phyloP scores from a whole-genome alignment of 108 stramenopile genomes.

The Cyclostephanos invisitatus region DNA sequence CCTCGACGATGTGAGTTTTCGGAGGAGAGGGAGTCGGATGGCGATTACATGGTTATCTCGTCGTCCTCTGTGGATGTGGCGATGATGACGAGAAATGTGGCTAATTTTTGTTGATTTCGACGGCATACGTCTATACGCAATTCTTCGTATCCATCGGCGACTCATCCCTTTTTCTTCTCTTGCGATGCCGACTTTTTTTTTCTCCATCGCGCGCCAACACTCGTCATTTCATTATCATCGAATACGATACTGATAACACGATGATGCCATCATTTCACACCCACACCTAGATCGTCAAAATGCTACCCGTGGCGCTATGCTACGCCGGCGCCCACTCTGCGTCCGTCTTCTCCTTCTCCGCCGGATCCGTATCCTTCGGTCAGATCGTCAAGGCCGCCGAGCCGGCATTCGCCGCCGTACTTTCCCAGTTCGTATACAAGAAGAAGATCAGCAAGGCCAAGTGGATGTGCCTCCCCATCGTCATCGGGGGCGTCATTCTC shows the following conservation, averaged over 20 bases:
- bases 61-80: not conserved
- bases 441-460: slow-evolving; percentile 60
- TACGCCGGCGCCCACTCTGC: slow-evolving; percentile 61
- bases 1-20: slow-evolving; percentile 44
- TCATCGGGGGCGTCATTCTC: slow-evolving; percentile 66
- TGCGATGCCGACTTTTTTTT: too few relatives aligned
- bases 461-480: slow-evolving; percentile 64
- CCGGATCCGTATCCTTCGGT: slow-evolving; percentile 65
- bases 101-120: too few relatives aligned
- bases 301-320: slow-evolving; percentile 70
- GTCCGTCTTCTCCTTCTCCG: slow-evolving; percentile 63
- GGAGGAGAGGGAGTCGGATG: not conserved
- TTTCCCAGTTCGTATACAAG: slow-evolving; percentile 62
- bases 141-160: too few relatives aligned
- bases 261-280: not conserved
- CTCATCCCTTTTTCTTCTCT: too few relatives aligned
- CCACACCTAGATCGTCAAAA: slow-evolving; percentile 45
- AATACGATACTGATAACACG: too few relatives aligned
- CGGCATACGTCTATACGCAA: too few relatives aligned
- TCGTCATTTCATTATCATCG: not conserved
- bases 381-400: slow-evolving; percentile 77
- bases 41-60: too few relatives aligned
- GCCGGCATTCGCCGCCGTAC: slow-evolving; percentile 67
- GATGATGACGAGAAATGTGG: too few relatives aligned
- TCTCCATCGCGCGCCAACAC: too few relatives aligned